These are phyloP conservation scores for Chlamydomonas schloesseri DNA, from an alignment of 139 green algal genomes.

Conservation along the genomic window DNA sequence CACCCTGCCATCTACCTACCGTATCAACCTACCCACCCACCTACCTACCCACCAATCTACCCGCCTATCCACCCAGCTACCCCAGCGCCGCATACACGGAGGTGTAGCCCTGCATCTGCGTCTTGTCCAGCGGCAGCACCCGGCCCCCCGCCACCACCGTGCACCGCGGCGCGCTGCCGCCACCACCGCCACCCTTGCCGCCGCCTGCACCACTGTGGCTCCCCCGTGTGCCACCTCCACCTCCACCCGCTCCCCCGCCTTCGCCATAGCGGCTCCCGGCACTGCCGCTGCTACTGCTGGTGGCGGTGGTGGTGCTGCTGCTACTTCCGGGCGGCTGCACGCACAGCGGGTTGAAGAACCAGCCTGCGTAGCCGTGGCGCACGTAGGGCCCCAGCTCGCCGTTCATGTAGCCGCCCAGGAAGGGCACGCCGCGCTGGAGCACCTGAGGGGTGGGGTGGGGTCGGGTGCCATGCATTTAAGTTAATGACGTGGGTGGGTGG, in stretches of 20 bases:
- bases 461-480: no score
- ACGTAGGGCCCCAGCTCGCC: slow-evolving; percentile 37
- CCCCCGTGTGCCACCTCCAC: not conserved
- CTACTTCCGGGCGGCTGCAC: not conserved
- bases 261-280: no score
- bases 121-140: not conserved
- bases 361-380: slow-evolving; percentile 15
- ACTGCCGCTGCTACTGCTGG: no score
- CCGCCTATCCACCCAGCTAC: no score
- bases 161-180: not conserved
- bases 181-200: not conserved
- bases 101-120: slow-evolving; percentile 35
- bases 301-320: no score
- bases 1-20: no score
- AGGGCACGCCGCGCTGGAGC: slow-evolving; percentile 1
- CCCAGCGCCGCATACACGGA: slow-evolving; percentile 32
- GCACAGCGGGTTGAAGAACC: slow-evolving; percentile 39
- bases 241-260: not conserved
- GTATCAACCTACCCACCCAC: no score
- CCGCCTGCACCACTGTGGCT: not conserved
- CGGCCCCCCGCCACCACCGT: slow-evolving; percentile 2
- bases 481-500: no score
- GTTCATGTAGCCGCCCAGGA: slow-evolving; percentile 39
- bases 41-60: no score
- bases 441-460: no score